A percentile compares a stretch with the other conserved stretches of the same genome.
Conservation (phyloP, 176 grass and related monocot species). For the Triticum turgidum region DNA sequence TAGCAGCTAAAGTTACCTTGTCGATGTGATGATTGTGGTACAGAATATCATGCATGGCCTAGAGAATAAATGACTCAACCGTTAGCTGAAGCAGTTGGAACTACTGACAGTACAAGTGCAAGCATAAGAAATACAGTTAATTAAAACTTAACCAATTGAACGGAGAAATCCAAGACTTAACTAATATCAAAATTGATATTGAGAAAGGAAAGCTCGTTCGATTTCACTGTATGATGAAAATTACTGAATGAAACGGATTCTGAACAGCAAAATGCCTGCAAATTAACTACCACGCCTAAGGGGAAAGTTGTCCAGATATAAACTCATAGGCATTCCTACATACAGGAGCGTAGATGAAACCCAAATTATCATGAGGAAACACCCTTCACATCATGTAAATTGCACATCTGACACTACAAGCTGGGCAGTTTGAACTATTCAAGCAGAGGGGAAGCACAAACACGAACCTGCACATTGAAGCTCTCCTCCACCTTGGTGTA, state of each 20-base stretch:
- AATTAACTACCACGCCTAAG: not conserved
- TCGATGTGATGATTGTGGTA: constrained; percentile 72
- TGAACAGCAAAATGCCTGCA: not conserved
- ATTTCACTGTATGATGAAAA: not conserved
- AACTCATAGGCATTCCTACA: not conserved
- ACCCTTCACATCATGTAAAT: not conserved
- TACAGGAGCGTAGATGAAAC: not conserved
- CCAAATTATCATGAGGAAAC: not conserved
- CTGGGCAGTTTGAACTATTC: not conserved
- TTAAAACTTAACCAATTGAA: constrained; percentile 6
- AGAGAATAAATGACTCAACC: constrained; percentile 20
- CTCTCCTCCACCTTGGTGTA: constrained; percentile 99
- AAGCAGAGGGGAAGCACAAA: not conserved
- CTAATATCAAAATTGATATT: constrained; percentile 2
- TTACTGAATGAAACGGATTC: not conserved
- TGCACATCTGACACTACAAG: not conserved
- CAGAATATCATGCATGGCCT: constrained; percentile 98
- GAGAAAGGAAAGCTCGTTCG: not conserved
- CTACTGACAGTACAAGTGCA: constrained; percentile 13
- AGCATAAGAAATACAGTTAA: not conserved
- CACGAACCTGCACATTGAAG: constrained; percentile 76
- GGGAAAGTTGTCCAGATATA: not conserved
- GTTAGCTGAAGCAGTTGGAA: constrained; percentile 27
- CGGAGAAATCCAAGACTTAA: not conserved
- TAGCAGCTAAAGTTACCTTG: constrained; percentile 51